Base-by-base conservation (phyloP, 352 stramenopile species). In the Pythium pectinolyticum region DNA sequence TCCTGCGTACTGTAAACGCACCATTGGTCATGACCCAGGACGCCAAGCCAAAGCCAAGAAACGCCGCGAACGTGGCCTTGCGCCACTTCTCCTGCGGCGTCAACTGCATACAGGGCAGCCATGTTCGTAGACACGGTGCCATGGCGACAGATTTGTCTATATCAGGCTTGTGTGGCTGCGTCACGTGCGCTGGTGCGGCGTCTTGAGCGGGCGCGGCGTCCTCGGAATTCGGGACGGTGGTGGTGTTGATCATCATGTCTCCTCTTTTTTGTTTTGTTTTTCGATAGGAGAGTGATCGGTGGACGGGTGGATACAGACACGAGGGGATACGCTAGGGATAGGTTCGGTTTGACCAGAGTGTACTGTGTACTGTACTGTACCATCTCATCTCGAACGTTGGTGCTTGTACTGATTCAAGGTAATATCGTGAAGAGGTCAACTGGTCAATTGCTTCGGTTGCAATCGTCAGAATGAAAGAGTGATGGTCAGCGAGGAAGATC, bases 11-110 rank as follows among this genome's bases (percentile, higher is more conserved):
- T 12, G 35, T 19, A n/a, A 19, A 25, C 54, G 51, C 50, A 82
- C 74, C 77, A 50, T 90, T 88, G 1, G 79, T 88, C 72, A 86
- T 82, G 53, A 90, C 68, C 82, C 82, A 90, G 19, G 79, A 88
- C 3, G 78, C 72, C 10, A 88, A 54, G 0, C 79, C 79, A 52
- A 90, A 81, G 32, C 73, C 63, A 39, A 88, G 57, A 61, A 90
- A 89, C 3, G 79, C 81, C 10, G 60, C 54, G 32, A 84, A 88
- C 1, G 73, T 82, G 24, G 60, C 68, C n/a, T 34, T 31, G 22
- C 49, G 58, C 17, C 28, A 51, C 25, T n/a, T 20, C 30, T 61
- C 50, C 7, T 51, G 49, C 27, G 30, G 58, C 48, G 58, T 52
- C 8, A 19, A 47, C 27, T 9, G 10, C 2, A 28, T 39, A 22